These are phyloP conservation scores for Heterobasidion annosum DNA, from an alignment of 1,284 basidiomycete genomes.

Conservation along the genomic window DNA sequence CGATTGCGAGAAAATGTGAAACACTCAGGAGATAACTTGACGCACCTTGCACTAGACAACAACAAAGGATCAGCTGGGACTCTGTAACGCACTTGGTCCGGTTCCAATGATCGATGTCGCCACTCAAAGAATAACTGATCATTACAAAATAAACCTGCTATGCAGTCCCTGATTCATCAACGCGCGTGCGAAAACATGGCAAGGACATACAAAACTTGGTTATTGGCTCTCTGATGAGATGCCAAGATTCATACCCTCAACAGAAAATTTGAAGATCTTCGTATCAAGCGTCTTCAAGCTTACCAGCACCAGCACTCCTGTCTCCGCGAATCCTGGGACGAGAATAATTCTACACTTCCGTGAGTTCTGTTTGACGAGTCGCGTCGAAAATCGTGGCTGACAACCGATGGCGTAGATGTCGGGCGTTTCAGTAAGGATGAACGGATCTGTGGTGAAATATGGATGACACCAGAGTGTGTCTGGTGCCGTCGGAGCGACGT, in stretches of 20 bases:
- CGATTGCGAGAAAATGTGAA: too few relatives aligned
- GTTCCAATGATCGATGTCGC: not conserved
- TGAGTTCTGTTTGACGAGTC: slow-evolving; percentile 39
- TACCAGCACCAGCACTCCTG: slow-evolving; percentile 54
- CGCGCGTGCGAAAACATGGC: not conserved
- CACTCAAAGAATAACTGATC: not conserved
- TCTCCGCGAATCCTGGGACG: slow-evolving; percentile 73
- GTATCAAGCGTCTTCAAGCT: slow-evolving; percentile 48
- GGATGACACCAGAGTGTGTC: slow-evolving; percentile 99
- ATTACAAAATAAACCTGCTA: not conserved
- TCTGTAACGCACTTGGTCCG: not conserved
- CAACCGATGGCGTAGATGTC: slow-evolving; percentile 92
- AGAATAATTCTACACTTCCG: slow-evolving; percentile 70
- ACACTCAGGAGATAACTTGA: too few relatives aligned
- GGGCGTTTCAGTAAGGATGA: slow-evolving; percentile 78
- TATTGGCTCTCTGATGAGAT: not conserved
- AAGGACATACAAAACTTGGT: not conserved
- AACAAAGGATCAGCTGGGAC: too few relatives aligned
- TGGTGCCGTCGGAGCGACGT: slow-evolving; percentile 95
- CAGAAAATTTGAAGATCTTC: slow-evolving; percentile 25
- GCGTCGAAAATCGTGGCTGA: slow-evolving; percentile 78
- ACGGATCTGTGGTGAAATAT: slow-evolving; percentile 84
- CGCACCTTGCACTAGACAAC: too few relatives aligned
- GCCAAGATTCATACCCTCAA: slow-evolving; percentile 5
- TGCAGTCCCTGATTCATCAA: not conserved